Evolutionary conservation across 2,329 filamentous ascomycete genomes (phyloP), one percentile per base, ranked within the genome.

Genomic region (Macrophomina phaseolina): DNA sequence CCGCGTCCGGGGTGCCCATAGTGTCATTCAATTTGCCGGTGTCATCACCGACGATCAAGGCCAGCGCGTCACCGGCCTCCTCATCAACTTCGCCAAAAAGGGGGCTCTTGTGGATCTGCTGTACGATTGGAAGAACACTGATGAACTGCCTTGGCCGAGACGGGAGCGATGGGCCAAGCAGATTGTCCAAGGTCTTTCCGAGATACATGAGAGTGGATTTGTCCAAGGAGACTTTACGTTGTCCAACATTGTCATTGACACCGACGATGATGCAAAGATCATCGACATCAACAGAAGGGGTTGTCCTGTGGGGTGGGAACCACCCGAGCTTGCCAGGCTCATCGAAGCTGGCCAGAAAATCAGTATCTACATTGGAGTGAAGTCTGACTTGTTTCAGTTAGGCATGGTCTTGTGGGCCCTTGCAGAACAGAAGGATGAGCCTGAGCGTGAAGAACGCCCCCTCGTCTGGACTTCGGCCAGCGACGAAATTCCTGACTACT

Each of bases 241-340:
- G 34, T 97, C 94, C 5, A 99, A 99, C 76, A 97, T 99, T 70
- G 95, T 99, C 68, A 91, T 99, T 73, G 93, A 98, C 77, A 85
- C 86, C 12, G 81, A 91, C 51, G 90, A 93, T 74, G 86, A 97
- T 74, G 95, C 94, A 8, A 94, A 96, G 74, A 98, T 99, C 71
- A 99, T 99, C 75, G 95, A 99, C 78, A 97, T 99, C 81, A 99
- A 99, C 80, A 87, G 95, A 65, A 86, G 95, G 72, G 95, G 95
- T n/a, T 99, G 95, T 73, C 95, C 95, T 0, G 92, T 98, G 4
- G 94, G 94, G 30, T 99, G 95, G 95, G 95, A 99, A 72, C 94
- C 95, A 2, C 95, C 95, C 4, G 95, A 99, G 79, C 91, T 96
- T 66, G 90, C 90, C 16, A 86, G 87, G 5, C 87, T 98, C 65